Conservation (phyloP, 495 filamentous ascomycete species). For the Hypoxylon trugodes region DNA sequence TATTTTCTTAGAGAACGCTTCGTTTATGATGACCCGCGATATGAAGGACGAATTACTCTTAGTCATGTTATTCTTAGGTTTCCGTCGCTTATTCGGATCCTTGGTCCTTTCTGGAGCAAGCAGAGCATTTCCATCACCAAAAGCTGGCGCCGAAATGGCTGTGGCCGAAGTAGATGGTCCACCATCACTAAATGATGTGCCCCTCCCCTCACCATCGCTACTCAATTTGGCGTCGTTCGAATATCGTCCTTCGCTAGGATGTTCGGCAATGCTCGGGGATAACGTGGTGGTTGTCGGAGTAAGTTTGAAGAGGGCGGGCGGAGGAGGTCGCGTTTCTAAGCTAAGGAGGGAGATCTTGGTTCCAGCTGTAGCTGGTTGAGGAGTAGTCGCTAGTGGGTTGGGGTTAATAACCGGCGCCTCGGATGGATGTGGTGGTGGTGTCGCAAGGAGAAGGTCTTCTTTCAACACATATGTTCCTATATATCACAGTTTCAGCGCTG, state of each 20-base stretch:
- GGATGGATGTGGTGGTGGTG: conserved; percentile 92
- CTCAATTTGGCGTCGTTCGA: conserved; percentile 64
- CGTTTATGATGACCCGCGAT: conserved; percentile 91
- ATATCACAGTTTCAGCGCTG: conserved; percentile 18
- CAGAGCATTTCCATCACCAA: conserved; percentile 87
- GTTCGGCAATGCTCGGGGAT: conserved; percentile 64
- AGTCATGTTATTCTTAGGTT: conserved; percentile 96
- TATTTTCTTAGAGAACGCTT: conserved; percentile 77
- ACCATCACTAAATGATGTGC: conserved; percentile 51
- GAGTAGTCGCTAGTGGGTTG: conserved; percentile 87
- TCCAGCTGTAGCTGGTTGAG: conserved; percentile 80
- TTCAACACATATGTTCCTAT: conserved; percentile 86
- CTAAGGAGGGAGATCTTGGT: conserved; percentile 84
- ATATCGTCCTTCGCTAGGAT: conserved; percentile 66
- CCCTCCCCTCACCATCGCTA: conserved; percentile 56
- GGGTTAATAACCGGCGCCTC: conserved; percentile 85
- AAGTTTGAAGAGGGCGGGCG: conserved; percentile 62
- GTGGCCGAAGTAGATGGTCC: conserved; percentile 42
- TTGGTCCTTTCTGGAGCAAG: conserved; percentile 69
- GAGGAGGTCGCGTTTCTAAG: conserved; percentile 67
- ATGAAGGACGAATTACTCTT: conserved; percentile 99
- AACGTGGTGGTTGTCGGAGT: conserved; percentile 45
- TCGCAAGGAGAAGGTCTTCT: conserved; percentile 91
- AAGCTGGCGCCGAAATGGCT: conserved; percentile 66
- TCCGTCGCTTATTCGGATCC: conserved; percentile 79